Percentiles rank a stretch among this genome's conserved stretches.
phyloP scores from a whole-genome alignment of 441 rosid genomes.

The Isatis lusitanica region DNA sequence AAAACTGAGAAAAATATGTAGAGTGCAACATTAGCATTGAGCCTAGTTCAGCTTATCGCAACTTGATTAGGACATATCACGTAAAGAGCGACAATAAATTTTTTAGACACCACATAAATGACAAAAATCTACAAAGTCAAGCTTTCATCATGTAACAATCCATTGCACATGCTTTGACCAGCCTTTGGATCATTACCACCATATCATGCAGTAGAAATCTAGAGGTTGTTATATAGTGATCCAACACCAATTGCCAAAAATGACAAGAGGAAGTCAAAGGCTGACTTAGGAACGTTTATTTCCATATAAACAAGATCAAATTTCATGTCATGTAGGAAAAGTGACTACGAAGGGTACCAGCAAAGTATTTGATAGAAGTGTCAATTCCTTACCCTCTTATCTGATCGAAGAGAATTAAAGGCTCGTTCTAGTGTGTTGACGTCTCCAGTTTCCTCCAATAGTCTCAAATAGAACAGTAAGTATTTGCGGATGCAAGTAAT shows the following conservation, averaged over 20 bases:
- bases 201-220: constrained; percentile 18
- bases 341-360: constrained; percentile 4
- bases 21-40: constrained; percentile 18
- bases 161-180: constrained; percentile 18
- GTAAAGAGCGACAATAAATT: not conserved
- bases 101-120: constrained; percentile 5
- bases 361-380: constrained; percentile 21
- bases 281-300: not conserved
- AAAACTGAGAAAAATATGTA: constrained; percentile 58
- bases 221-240: constrained; percentile 13
- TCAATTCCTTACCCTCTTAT: constrained; percentile 74
- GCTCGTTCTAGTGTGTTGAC: constrained; percentile 86
- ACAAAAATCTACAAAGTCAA: constrained; percentile 21
- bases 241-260: constrained; percentile 2
- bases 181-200: constrained; percentile 6
- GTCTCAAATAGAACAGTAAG: constrained; percentile 81
- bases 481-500: constrained; percentile 94
- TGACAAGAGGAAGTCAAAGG: constrained; percentile 6
- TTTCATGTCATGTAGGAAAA: not conserved
- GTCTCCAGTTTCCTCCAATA: constrained; percentile 92
- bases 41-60: constrained; percentile 9
- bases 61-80: constrained; percentile 23
- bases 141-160: constrained; percentile 11
- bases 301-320: not conserved
- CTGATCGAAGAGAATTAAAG: constrained; percentile 76